phyloP scores from a whole-genome alignment of 2,329 filamentous ascomycete species.

The Teratosphaeria gauchensis region DNA sequence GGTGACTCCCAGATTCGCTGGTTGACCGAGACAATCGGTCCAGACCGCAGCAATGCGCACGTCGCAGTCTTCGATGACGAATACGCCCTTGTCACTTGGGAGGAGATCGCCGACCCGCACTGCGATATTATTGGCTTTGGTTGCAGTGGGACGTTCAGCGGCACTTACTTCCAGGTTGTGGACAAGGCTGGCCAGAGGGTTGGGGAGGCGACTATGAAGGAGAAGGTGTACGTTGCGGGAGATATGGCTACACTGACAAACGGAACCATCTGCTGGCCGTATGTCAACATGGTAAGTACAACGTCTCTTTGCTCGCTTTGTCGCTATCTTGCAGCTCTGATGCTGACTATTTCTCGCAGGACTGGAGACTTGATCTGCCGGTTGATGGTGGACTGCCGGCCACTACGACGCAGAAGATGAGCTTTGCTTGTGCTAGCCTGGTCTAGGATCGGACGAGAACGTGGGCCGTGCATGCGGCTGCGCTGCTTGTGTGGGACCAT shows the following conservation, averaged over 20 bases:
- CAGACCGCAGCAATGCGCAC: constrained; percentile 51
- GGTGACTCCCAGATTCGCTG: constrained; percentile 53
- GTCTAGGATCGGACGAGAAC: constrained; percentile 1
- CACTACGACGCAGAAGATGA: constrained; percentile 34
- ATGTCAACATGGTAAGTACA: constrained; percentile 40
- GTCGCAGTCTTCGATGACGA: constrained; percentile 45
- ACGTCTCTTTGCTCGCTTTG: background rate
- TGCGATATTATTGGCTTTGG: constrained; percentile 52
- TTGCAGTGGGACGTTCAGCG: constrained; percentile 49
- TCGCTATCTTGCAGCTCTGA: background rate
- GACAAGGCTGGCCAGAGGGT: constrained; percentile 42
- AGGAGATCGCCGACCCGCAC: constrained; percentile 47
- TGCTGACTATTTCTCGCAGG: constrained; percentile 4
- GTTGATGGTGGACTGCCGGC: constrained; percentile 8
- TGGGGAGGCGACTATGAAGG: constrained; percentile 41
- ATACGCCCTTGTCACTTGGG: constrained; percentile 50
- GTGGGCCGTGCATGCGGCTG: background rate
- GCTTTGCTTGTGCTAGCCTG: constrained; percentile 42
- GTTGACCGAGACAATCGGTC: constrained; percentile 39
- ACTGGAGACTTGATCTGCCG: constrained; percentile 38
- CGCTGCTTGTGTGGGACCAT: background rate
- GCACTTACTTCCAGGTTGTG: constrained; percentile 51
- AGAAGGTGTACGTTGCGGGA: constrained; percentile 49
- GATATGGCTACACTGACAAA: constrained; percentile 54
- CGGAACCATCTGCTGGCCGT: constrained; percentile 53